A percentile compares a stretch with the other conserved stretches of the same genome.
These are phyloP conservation scores for Papiliotrema fonsecae DNA, from an alignment of 1,284 basidiomycete species.

Conservation along the genomic window DNA sequence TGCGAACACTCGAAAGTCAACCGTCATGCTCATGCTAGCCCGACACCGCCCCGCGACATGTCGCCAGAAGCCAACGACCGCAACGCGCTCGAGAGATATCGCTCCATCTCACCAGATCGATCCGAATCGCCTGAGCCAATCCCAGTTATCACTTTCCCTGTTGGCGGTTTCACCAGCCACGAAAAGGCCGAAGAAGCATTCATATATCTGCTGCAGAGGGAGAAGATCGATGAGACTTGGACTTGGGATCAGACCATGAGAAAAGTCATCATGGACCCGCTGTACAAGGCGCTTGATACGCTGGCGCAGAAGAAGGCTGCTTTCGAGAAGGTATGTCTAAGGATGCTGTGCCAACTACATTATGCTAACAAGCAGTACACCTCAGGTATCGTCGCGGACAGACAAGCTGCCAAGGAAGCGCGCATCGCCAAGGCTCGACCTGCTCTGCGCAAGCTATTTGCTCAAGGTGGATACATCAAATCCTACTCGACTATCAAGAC, in stretches of 20 bases:
- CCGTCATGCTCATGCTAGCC: slow-evolving; percentile 11
- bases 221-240: slow-evolving; percentile 84
- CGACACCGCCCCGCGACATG: slow-evolving; percentile 11
- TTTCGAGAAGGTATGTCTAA: slow-evolving; percentile 76
- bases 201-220: slow-evolving; percentile 76
- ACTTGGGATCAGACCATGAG: slow-evolving; percentile 99
- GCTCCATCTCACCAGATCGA: slow-evolving; percentile 1
- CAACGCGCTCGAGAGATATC: slow-evolving; percentile 1
- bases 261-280: slow-evolving; percentile 92
- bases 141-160: slow-evolving; percentile 59
- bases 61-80: background rate
- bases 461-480: slow-evolving; percentile 75
- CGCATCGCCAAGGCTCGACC: slow-evolving; percentile 76
- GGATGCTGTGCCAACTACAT: background rate
- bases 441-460: slow-evolving; percentile 74
- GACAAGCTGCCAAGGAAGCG: slow-evolving; percentile 73
- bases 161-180: slow-evolving; percentile 76
- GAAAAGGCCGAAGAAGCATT: slow-evolving; percentile 95
- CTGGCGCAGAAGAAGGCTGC: slow-evolving; percentile 90
- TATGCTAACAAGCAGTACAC: slow-evolving; percentile 58
- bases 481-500: slow-evolving; percentile 83
- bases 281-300: slow-evolving; percentile 91
- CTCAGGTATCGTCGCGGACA: slow-evolving; percentile 58
- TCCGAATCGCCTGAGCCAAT: slow-evolving; percentile 8
- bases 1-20: background rate